phyloP scores from a whole-genome alignment of 257 asterid species.

The Forsythia suspensa region DNA sequence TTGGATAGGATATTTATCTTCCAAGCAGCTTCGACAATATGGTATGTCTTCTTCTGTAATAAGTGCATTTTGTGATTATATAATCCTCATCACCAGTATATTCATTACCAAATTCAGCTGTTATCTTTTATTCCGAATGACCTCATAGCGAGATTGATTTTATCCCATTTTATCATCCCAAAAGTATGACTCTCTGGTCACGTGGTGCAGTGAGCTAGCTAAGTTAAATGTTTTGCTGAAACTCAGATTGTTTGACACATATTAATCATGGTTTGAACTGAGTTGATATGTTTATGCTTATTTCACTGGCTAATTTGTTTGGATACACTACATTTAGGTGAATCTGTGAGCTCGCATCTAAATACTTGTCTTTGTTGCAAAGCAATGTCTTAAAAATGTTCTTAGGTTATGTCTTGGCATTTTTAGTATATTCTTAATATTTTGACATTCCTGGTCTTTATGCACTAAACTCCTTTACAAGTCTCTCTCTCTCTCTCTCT shows the following conservation, averaged over 20 bases:
- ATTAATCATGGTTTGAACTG: slow-evolving; percentile 7
- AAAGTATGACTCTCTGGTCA: not conserved
- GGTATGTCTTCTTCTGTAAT: slow-evolving; percentile 32
- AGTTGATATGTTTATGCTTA: not conserved
- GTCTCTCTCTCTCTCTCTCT: too few relatives aligned
- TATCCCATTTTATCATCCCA: too few relatives aligned
- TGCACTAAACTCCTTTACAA: not conserved
- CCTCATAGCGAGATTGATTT: not conserved
- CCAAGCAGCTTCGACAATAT: slow-evolving; percentile 30
- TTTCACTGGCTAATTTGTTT: slow-evolving; percentile 2
- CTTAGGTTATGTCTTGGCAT: not conserved
- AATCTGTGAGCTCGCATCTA: not conserved
- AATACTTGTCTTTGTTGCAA: not conserved
- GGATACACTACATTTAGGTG: not conserved
- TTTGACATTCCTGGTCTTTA: not conserved
- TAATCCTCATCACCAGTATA: not conserved
- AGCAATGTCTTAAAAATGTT: not conserved
- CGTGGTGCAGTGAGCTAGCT: not conserved
- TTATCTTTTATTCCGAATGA: not conserved
- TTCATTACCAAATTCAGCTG: not conserved
- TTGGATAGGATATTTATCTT: slow-evolving; percentile 41
- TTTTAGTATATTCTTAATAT: not conserved
- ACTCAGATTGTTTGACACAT: not conserved
- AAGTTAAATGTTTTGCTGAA: not conserved
- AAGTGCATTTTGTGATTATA: not conserved